Conservation (phyloP, 2,329 filamentous ascomycete genomes). For the Arthrobotrys sinensis region DNA sequence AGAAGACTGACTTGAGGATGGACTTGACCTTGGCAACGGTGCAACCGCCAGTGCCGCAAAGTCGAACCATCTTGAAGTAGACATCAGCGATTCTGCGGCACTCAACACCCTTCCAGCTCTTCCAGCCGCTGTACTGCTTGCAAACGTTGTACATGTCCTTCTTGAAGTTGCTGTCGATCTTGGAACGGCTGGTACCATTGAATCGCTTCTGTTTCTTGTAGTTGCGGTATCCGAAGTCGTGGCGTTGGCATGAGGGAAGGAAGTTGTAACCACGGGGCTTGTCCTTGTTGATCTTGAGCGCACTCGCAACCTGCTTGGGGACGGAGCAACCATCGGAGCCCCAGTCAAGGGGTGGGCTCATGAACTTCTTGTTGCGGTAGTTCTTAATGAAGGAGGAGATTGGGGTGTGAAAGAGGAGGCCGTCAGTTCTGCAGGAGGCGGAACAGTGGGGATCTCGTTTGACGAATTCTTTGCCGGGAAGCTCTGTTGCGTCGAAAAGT, state of each 20-base stretch:
- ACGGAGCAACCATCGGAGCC: conserved; percentile 46
- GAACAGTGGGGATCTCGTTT: conserved; percentile 37
- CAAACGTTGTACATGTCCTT: conserved; percentile 67
- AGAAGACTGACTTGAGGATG: conserved; percentile 40
- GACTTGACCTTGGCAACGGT: conserved; percentile 32
- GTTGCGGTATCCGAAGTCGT: conserved; percentile 74
- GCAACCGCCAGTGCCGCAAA: conserved; percentile 32
- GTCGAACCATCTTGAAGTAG: conserved; percentile 66
- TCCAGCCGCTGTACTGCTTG: conserved; percentile 59
- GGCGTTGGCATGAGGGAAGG: conserved; percentile 70
- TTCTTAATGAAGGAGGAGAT: conserved; percentile 37
- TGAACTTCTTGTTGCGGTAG: conserved; percentile 39
- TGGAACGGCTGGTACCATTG: conserved; percentile 67
- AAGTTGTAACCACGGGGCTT: conserved; percentile 70
- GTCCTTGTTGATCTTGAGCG: conserved; percentile 36
- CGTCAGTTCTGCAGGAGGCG: conserved; percentile 31
- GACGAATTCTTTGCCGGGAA: conserved; percentile 31
- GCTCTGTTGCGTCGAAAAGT: conserved; percentile 21
- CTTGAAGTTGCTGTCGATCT: conserved; percentile 71
- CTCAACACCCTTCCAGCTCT: conserved; percentile 32
- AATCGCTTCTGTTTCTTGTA: conserved; percentile 71
- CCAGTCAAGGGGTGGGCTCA: conserved; percentile 27
- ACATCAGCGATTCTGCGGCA: conserved; percentile 65
- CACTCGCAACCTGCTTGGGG: conserved; percentile 11
- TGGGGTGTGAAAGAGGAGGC: conserved; percentile 25